phyloP scores from a whole-genome alignment of 2,329 filamentous ascomycete genomes.

The Pseudogymnoascus verrucosus region DNA sequence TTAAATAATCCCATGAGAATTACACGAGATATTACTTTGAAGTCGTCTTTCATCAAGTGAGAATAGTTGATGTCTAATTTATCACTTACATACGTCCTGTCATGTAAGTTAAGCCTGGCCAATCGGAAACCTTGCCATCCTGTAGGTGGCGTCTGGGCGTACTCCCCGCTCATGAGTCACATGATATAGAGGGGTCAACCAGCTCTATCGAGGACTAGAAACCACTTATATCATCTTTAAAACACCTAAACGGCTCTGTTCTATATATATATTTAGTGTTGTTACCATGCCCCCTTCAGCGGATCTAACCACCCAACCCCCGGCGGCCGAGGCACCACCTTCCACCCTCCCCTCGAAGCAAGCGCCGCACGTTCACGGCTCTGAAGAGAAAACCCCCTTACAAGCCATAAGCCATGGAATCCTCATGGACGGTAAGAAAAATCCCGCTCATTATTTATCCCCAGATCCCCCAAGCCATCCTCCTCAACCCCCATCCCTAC shows the following conservation, averaged over 20 bases:
- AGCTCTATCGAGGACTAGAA: not conserved
- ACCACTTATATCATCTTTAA: not conserved
- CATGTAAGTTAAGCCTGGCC: not conserved
- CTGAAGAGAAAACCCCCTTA: conserved; percentile 25
- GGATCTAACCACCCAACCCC: not conserved
- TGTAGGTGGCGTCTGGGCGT: not conserved
- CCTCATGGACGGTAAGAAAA: conserved; percentile 20
- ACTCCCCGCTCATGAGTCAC: not conserved
- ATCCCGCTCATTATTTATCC: too few species aligned
- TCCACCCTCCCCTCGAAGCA: not conserved
- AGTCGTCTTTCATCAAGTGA: not conserved
- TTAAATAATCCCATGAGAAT: not conserved
- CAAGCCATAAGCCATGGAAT: conserved; percentile 28
- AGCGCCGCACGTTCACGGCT: conserved; percentile 8
- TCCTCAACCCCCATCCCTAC: not conserved
- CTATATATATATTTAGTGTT: not conserved
- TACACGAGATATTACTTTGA: not conserved
- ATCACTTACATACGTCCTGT: not conserved
- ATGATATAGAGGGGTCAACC: conserved; percentile 2
- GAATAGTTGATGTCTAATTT: not conserved
- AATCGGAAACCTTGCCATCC: not conserved
- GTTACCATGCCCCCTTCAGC: not conserved
- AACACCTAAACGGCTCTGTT: not conserved
- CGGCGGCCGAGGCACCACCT: not conserved
- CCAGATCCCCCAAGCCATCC: too few species aligned